Evolutionary conservation across 192 early-diverging fungal species (phyloP).

Genomic region (Funneliformis geosporum): DNA sequence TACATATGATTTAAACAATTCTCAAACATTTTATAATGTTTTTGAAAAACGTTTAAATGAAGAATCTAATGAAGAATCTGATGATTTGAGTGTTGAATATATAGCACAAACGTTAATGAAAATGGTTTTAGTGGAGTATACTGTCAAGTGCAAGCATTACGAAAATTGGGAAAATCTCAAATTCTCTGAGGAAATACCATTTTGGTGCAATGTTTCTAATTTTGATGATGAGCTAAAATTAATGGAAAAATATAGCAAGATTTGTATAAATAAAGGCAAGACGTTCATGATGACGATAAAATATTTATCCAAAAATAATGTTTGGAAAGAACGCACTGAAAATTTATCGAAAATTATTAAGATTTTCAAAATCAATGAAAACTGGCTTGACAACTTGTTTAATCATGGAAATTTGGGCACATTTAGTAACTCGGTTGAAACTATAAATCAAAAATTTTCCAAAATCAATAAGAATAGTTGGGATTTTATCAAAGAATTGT

Average conservation of each 20-base stretch:
- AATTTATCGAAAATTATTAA: background rate
- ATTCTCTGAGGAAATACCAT: background rate
- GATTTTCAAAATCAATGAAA: background rate
- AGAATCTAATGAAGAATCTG: background rate
- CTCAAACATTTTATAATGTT: slow-evolving; percentile 22
- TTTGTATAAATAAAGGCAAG: background rate
- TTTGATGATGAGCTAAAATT: slow-evolving; percentile 7
- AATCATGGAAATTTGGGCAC: background rate
- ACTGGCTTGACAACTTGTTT: background rate
- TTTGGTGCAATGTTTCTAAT: slow-evolving; percentile 22
- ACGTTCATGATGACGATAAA: background rate
- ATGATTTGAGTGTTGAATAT: background rate
- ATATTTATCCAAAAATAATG: background rate
- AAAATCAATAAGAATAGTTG: background rate
- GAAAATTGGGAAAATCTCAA: slow-evolving; percentile 16
- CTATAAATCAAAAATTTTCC: background rate
- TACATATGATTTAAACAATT: background rate
- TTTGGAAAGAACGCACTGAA: background rate
- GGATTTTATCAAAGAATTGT: slow-evolving; percentile 1
- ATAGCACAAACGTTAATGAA: background rate
- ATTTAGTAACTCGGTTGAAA: background rate
- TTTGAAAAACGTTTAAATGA: background rate
- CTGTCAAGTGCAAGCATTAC: background rate
- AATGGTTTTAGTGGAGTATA: background rate
- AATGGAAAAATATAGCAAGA: background rate